A percentile compares a stretch with the other conserved stretches of the same genome.
phyloP scores from a whole-genome alignment of 2,329 filamentous ascomycete species.

The Diaporthe batatas region DNA sequence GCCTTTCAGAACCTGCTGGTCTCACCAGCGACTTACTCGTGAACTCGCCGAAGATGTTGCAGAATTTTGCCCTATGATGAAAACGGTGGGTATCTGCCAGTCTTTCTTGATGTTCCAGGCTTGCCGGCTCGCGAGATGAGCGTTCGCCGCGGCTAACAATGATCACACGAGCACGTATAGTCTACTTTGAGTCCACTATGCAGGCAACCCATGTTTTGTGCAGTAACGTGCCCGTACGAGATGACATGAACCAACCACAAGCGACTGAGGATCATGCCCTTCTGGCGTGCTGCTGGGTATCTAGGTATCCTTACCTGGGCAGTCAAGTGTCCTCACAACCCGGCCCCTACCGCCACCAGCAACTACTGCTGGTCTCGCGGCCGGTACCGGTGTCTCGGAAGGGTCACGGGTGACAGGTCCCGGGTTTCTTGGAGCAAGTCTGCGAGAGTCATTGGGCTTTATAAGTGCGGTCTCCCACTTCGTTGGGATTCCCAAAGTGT shows the following conservation, averaged over 20 bases:
- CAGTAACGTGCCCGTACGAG: neutral
- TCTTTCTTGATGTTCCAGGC: conserved; percentile 7
- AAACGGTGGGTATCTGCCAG: conserved; percentile 7
- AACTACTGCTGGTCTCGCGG: conserved; percentile 13
- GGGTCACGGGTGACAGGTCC: conserved; percentile 20
- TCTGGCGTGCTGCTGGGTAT: neutral
- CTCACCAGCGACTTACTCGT: conserved; percentile 28
- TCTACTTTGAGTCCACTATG: neutral
- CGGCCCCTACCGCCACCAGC: conserved; percentile 5
- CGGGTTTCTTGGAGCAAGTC: neutral
- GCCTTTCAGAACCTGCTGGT: conserved; percentile 18
- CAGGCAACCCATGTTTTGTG: neutral
- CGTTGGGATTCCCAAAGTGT: neutral
- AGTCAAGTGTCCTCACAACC: neutral
- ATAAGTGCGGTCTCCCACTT: conserved; percentile 1
- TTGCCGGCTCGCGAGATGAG: neutral
- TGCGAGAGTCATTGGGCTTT: conserved; percentile 18
- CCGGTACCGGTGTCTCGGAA: conserved; percentile 32
- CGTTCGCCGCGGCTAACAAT: conserved; percentile 2
- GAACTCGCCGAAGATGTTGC: conserved; percentile 21
- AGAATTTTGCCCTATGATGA: conserved; percentile 33
- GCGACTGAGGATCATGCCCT: neutral
- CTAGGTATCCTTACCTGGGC: neutral
- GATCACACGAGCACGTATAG: conserved; percentile 3
- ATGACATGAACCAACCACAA: neutral